phyloP scores from a whole-genome alignment of 2,329 filamentous ascomycete genomes.

The Clarireedia sp. region DNA sequence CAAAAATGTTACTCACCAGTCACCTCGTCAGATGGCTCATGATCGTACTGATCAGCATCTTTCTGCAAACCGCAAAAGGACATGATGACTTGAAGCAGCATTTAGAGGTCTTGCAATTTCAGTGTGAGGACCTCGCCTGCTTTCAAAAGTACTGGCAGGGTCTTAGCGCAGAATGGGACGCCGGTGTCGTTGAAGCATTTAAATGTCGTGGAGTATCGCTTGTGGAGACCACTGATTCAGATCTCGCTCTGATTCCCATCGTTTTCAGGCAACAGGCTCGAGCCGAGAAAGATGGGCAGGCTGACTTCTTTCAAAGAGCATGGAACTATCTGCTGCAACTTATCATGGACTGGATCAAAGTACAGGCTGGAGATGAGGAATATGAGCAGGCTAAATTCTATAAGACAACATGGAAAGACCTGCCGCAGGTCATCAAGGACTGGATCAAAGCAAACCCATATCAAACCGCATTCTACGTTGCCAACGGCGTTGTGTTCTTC shows the following conservation, averaged over 20 bases:
- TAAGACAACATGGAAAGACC: background rate
- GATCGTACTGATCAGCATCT: too few species aligned
- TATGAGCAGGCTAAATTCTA: background rate
- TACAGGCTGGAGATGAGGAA: too few species aligned
- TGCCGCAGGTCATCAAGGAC: background rate
- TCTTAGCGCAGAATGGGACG: background rate
- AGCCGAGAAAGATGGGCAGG: background rate
- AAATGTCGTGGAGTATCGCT: background rate
- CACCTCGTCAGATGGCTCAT: too few species aligned
- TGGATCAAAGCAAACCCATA: background rate
- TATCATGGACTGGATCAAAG: background rate
- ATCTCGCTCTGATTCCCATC: background rate
- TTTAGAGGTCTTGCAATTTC: too few species aligned
- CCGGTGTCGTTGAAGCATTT: background rate
- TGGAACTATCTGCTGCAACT: background rate
- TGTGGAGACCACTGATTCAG: background rate
- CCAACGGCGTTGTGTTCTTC: background rate
- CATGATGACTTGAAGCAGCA: too few species aligned
- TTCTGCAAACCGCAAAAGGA: too few species aligned
- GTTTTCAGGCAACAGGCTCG: background rate
- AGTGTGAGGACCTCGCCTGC: too few species aligned
- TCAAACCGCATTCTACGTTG: background rate
- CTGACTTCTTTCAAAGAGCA: background rate
- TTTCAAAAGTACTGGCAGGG: background rate
- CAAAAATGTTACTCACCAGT: too few species aligned